Evolutionary conservation across 257 asterid genomes (phyloP).

Genomic region (Ophiorrhiza pumila): DNA sequence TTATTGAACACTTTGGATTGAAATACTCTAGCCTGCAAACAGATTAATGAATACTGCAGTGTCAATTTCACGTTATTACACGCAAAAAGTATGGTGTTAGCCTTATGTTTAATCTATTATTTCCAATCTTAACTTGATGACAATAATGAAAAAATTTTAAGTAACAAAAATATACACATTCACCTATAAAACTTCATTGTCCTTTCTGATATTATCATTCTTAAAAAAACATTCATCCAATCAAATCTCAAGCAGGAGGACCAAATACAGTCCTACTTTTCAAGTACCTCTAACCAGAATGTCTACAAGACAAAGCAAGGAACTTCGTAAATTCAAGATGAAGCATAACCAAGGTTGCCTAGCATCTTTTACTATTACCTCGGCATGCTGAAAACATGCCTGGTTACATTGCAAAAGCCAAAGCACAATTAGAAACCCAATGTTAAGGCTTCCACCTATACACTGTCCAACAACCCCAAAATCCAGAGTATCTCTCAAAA

Average conservation of each 20-base stretch:
- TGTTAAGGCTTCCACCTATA: background rate
- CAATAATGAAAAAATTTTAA: background rate
- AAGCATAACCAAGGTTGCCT: background rate
- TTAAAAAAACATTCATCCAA: background rate
- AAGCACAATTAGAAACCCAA: background rate
- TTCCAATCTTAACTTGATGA: background rate
- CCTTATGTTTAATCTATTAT: background rate
- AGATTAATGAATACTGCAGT: conserved; percentile 1
- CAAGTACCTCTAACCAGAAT: background rate
- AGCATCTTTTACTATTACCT: background rate
- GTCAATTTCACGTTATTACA: background rate
- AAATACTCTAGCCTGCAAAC: conserved; percentile 50
- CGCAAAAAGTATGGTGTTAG: background rate
- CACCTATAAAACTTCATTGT: background rate
- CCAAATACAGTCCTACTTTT: background rate
- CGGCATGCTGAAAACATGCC: background rate
- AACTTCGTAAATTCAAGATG: background rate
- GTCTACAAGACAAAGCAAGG: background rate
- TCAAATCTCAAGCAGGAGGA: background rate
- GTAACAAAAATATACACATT: background rate
- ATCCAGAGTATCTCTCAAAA: background rate
- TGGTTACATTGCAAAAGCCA: background rate
- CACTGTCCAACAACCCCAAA: background rate
- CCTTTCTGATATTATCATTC: background rate
- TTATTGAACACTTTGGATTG: conserved; percentile 56